phyloP scores from a whole-genome alignment of 2,329 filamentous ascomycete genomes.

The Dendrostoma leiphaemia region DNA sequence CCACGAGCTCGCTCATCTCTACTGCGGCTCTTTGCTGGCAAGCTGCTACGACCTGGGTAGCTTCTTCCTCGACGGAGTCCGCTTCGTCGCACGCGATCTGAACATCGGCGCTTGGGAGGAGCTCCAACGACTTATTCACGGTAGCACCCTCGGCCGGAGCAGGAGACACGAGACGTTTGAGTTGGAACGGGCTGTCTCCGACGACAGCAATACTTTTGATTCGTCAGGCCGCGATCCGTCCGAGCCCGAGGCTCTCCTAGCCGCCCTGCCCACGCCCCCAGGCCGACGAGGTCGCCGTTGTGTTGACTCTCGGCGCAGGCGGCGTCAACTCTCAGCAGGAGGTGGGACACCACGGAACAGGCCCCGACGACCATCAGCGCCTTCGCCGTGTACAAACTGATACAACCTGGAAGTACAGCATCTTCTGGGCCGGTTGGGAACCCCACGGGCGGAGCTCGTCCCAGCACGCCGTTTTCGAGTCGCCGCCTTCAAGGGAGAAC shows the following conservation, averaged over 20 bases:
- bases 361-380: background rate
- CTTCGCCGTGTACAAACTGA: background rate
- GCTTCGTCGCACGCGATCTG: background rate
- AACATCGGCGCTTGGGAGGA: background rate
- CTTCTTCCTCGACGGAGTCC: background rate
- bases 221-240: background rate
- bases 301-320: no score
- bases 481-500: background rate
- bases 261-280: no score
- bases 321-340: no score
- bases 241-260: no score
- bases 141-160: background rate
- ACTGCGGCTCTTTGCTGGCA: background rate
- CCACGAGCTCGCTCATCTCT: background rate
- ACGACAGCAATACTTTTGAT: background rate
- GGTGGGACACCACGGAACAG: background rate
- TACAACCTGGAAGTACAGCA: background rate
- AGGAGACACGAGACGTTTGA: no score
- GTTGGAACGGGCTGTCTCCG: no score
- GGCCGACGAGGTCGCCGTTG: no score
- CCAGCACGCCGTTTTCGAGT: background rate
- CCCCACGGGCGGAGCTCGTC: background rate
- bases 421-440: background rate
- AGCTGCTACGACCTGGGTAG: background rate
- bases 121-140: background rate